Percentiles rank a stretch among this genome's conserved stretches.
Evolutionary conservation across 352 stramenopile species (phyloP).

Genomic region (Blastocystis sp.): DNA sequence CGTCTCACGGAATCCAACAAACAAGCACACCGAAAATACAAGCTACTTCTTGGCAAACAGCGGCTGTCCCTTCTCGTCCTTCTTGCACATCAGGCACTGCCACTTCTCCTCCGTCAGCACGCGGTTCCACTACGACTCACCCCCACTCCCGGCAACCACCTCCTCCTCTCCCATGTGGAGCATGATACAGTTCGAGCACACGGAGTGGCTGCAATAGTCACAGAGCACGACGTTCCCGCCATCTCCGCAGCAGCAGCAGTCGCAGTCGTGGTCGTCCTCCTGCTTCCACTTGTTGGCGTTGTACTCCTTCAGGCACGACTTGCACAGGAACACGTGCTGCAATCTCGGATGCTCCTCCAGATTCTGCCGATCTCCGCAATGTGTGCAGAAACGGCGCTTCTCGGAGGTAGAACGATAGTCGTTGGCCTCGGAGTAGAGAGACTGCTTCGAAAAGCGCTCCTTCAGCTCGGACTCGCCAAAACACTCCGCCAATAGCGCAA

Average conservation of each 20-base stretch:
- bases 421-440: constrained; percentile 29
- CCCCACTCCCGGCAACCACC: neutral
- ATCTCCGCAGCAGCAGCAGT: constrained; percentile 51
- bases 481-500: neutral
- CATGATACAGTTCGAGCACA: constrained; percentile 64
- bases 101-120: constrained; percentile 28
- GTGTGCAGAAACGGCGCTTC: constrained; percentile 35
- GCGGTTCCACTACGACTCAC: constrained; percentile 11
- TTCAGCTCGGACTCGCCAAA: neutral
- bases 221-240: constrained; percentile 53
- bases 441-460: neutral
- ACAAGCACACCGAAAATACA: constrained; percentile 8
- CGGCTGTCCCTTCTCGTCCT: neutral
- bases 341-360: constrained; percentile 25
- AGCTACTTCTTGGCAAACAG: neutral
- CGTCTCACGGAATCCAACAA: too few species aligned
- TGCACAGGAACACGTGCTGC: constrained; percentile 43
- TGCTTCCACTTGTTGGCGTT: constrained; percentile 40
- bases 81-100: constrained; percentile 38
- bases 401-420: constrained; percentile 17
- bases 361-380: constrained; percentile 47
- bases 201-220: constrained; percentile 47
- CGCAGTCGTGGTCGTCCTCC: constrained; percentile 46
- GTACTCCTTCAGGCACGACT: constrained; percentile 40
- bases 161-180: constrained; percentile 50